phyloP scores from a whole-genome alignment of 2,329 filamentous ascomycete genomes.

The Rugonectria rugulosa region DNA sequence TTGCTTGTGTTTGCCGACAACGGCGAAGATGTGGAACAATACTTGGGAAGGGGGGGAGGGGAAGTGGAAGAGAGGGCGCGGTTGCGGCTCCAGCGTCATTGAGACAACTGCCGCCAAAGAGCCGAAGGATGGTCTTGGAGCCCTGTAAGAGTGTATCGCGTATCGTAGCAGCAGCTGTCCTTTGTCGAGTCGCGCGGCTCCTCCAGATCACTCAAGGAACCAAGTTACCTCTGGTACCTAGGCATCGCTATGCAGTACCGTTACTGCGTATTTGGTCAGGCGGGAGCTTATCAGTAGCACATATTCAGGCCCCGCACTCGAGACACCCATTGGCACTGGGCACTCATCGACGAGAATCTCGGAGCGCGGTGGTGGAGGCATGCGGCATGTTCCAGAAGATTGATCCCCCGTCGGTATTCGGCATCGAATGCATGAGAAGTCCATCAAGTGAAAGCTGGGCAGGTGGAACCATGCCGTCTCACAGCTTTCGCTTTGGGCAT shows the following conservation, averaged over 20 bases:
- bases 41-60: no score
- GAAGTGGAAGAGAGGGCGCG: constrained; percentile 12
- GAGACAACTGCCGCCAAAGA: no score
- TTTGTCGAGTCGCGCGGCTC: no score
- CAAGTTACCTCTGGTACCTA: no score
- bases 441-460: constrained; percentile 9
- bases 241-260: not conserved
- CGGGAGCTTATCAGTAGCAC: constrained; percentile 30
- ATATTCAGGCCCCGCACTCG: not conserved
- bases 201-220: no score
- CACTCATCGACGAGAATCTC: constrained; percentile 1
- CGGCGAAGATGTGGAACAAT: no score
- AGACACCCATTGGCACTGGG: no score
- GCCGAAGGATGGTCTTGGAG: no score
- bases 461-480: not conserved
- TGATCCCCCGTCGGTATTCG: constrained; percentile 9
- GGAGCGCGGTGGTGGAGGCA: constrained; percentile 17
- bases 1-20: constrained; percentile 22
- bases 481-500: no score
- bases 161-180: no score
- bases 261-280: constrained; percentile 2
- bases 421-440: constrained; percentile 13
- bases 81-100: not conserved
- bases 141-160: no score
- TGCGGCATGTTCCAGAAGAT: not conserved